Percentiles rank a stretch among this genome's conserved stretches.
phyloP scores from a whole-genome alignment of 305 asterid genomes.

The Withania somnifera region DNA sequence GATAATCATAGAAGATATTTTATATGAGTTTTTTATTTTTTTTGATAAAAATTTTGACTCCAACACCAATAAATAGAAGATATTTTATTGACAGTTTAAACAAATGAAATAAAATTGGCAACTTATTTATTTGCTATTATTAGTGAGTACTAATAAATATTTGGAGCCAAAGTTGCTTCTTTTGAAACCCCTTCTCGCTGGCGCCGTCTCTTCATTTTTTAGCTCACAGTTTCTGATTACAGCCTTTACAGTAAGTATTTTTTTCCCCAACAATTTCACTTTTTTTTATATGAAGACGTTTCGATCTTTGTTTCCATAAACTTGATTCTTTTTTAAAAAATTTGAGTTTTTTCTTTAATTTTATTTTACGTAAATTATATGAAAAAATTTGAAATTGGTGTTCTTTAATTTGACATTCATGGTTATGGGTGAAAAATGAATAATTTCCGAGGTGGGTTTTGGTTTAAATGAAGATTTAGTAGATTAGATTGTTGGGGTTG shows the following conservation, averaged over 20 bases:
- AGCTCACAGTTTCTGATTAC: constrained; percentile 10
- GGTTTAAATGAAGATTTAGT: background rate
- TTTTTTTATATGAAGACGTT: background rate
- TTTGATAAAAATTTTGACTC: too few relatives aligned
- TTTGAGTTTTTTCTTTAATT: background rate
- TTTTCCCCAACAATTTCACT: background rate
- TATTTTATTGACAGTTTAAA: too few relatives aligned
- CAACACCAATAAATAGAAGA: too few relatives aligned
- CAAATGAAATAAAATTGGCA: background rate
- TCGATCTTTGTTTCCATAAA: background rate
- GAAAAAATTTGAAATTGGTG: background rate
- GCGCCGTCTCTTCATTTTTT: constrained; percentile 55
- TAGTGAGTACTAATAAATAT: background rate
- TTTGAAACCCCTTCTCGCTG: constrained; percentile 47
- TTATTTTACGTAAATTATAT: background rate
- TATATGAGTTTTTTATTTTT: too few relatives aligned
- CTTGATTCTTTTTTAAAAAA: background rate
- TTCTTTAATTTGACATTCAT: background rate
- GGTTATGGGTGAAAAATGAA: background rate
- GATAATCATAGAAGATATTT: too few relatives aligned
- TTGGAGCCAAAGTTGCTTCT: constrained; percentile 43
- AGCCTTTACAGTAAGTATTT: background rate
- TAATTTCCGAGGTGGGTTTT: background rate
- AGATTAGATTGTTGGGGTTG: background rate
- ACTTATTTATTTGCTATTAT: background rate